Evolutionary conservation across 2,329 filamentous ascomycete species (phyloP), one percentile per base, ranked within the genome.

Genomic region (Talaromyces sp.): DNA sequence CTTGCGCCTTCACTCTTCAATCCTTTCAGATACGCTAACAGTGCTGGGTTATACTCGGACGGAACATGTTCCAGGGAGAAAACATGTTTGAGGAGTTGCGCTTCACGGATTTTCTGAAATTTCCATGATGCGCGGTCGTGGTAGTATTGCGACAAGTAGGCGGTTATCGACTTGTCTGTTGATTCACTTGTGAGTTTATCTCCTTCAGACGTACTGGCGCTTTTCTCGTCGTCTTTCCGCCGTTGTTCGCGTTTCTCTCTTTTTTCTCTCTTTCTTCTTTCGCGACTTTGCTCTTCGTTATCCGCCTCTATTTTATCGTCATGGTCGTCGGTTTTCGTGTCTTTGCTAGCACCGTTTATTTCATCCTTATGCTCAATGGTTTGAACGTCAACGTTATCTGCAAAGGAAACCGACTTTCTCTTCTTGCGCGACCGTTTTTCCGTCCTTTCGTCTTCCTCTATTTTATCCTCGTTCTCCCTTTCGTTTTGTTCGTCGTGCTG

Each of bases 31-130:
- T 97, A 98, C 61, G 87, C 84, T 74, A 90, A 86, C 49, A 97
- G 87, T 25, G 88, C 83, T 56, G 85, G 79, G 66, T 91, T 88
- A 78, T 94, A 86, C 66, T 85, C 80, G 17, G 88, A 80, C 0
- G 93, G 91, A 51, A 97, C 86, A 51, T 86, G 85, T 71, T 88
- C 86, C 69, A 88, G 80, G 70, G 91, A 88, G 75, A 96, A 91
- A 54, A 91, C 80, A 80, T 96, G 88, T 77, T 95, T 94, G 74
- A 97, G 86, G 13, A 97, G 83, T 70, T 91, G 87, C 63, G 89
- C 91, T 78, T 97, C 93, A 74, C 92, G 88, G 71, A 92, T 93
- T 81, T 97, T 97, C 82, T 96, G 96, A 82, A 97, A 98, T 78
- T 97, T 97, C 94, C 94, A 98, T 70, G 83, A 83, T 10, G 84